Evolutionary conservation across 805 yeast genomes (phyloP).

Genomic region (Sungouiozyma intestinalis): DNA sequence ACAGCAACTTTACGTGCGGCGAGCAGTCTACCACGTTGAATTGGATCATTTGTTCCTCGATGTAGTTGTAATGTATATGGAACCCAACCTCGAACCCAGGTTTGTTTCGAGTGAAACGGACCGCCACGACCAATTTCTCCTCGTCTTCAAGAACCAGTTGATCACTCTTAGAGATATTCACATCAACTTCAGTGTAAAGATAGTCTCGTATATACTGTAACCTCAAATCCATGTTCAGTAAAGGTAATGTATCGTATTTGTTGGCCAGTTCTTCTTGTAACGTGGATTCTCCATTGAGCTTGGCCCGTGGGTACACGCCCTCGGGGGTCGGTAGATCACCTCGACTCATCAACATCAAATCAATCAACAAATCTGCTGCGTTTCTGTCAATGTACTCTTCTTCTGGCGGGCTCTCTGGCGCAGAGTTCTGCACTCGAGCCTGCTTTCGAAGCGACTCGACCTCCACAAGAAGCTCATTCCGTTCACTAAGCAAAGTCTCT

Average conservation of each 20-base stretch:
- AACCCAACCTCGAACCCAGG: neutral
- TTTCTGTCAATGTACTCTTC: slow-evolving; percentile 4
- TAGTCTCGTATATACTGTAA: slow-evolving; percentile 10
- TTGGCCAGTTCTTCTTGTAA: slow-evolving; percentile 13
- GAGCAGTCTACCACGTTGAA: slow-evolving; percentile 2
- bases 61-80: slow-evolving; percentile 2
- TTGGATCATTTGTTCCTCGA: neutral
- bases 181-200: slow-evolving; percentile 10
- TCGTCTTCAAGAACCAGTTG: neutral
- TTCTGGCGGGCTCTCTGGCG: neutral
- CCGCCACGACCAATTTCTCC: neutral
- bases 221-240: slow-evolving; percentile 17
- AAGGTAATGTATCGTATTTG: slow-evolving; percentile 23
- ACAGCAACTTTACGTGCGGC: slow-evolving; percentile 4
- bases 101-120: neutral
- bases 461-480: slow-evolving; percentile 12
- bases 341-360: slow-evolving; percentile 8
- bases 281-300: slow-evolving; percentile 12
- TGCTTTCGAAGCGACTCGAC: slow-evolving; percentile 7
- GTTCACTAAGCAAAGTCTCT: slow-evolving; percentile 11
- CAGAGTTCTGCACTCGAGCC: neutral
- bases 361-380: slow-evolving; percentile 6
- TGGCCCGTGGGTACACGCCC: neutral
- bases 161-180: slow-evolving; percentile 1
- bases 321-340: neutral